These are phyloP conservation scores for Xerocomellus chrysenteron DNA, from an alignment of 768 basidiomycete genomes.

Conservation along the genomic window DNA sequence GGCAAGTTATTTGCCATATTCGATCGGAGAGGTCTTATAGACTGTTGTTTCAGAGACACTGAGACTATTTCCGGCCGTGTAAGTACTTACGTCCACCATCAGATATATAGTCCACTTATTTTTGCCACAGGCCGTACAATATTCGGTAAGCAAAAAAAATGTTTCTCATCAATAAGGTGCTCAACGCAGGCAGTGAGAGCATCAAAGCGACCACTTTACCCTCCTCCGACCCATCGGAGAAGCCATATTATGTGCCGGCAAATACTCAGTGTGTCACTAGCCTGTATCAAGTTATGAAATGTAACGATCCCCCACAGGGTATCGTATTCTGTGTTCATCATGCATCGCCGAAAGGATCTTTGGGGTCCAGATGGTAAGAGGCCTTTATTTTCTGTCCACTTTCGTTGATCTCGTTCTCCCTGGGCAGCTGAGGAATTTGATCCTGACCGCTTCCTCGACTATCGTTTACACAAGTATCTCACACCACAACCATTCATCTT, in stretches of 20 bases:
- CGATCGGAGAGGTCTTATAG: neutral
- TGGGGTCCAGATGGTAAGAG: constrained; percentile 71
- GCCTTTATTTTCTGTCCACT: neutral
- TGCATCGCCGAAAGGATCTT: constrained; percentile 64
- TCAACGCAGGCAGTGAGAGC: constrained; percentile 37
- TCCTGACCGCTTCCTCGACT: constrained; percentile 69
- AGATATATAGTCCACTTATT: neutral
- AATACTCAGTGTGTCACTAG: constrained; percentile 37
- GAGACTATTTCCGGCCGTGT: constrained; percentile 54
- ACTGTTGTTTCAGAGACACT: constrained; percentile 43
- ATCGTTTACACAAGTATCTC: constrained; percentile 59
- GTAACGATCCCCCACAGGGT: constrained; percentile 31
- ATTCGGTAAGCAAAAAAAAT: constrained; percentile 33
- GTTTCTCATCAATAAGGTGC: neutral
- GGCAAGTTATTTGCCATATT: constrained; percentile 34
- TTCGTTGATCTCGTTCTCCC: neutral
- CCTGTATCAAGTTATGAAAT: neutral
- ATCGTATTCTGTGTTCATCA: constrained; percentile 57
- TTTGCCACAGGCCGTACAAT: constrained; percentile 43
- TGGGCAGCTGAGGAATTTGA: constrained; percentile 61
- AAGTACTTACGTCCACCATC: neutral
- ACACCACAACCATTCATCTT: constrained; percentile 68
- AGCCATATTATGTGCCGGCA: constrained; percentile 35
- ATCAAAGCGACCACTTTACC: constrained; percentile 49
- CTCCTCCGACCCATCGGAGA: constrained; percentile 22